These are phyloP conservation scores for Coemansia sp. DNA, from an alignment of 192 early-diverging fungal species.

Conservation along the genomic window DNA sequence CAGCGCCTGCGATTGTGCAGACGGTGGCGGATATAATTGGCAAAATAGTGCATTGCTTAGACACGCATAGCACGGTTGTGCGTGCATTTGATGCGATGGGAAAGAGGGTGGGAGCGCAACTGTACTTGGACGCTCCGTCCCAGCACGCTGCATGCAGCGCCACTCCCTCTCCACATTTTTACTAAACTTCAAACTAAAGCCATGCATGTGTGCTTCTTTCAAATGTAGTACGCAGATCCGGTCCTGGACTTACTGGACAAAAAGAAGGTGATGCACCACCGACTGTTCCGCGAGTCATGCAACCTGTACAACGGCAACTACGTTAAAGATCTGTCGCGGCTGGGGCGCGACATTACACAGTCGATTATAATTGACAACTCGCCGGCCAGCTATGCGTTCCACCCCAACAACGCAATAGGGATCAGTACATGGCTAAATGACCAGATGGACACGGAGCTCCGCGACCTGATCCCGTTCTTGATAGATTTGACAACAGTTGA, in stretches of 20 bases:
- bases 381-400: slow-evolving; percentile 94
- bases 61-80: background rate
- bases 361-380: slow-evolving; percentile 96
- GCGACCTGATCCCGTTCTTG: slow-evolving; percentile 92
- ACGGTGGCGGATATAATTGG: background rate
- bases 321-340: slow-evolving; percentile 91
- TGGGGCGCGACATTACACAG: slow-evolving; percentile 80
- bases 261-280: slow-evolving; percentile 79
- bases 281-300: slow-evolving; percentile 95
- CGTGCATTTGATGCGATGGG: background rate
- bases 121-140: background rate
- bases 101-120: background rate
- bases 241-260: slow-evolving; percentile 91
- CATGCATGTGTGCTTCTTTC: background rate
- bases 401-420: slow-evolving; percentile 93
- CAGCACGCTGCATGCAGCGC: background rate
- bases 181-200: background rate
- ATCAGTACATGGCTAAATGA: slow-evolving; percentile 97
- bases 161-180: slow-evolving; percentile 5
- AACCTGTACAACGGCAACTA: slow-evolving; percentile 94
- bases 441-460: slow-evolving; percentile 90
- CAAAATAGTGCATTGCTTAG: background rate
- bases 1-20: background rate
- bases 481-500: slow-evolving; percentile 86
- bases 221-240: slow-evolving; percentile 94